A percentile compares a stretch with the other conserved stretches of the same genome.
Conservation (phyloP, 1,139 yeast genomes). For the Candida pseudoviswanathii region DNA sequence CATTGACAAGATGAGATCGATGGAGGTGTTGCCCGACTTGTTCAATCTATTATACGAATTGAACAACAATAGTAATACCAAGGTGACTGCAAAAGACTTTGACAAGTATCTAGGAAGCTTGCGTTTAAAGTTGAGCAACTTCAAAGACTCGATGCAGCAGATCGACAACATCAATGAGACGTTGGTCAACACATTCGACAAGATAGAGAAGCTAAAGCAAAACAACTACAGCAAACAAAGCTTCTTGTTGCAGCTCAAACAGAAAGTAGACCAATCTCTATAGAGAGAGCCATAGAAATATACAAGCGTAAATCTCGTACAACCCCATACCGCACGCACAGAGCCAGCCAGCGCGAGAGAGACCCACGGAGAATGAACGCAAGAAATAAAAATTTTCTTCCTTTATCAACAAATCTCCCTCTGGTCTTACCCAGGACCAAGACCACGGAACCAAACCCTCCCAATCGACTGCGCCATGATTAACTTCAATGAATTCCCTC, state of each 20-base stretch:
- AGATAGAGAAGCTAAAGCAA: conserved; percentile 27
- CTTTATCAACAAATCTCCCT: not conserved
- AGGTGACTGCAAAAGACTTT: conserved; percentile 45
- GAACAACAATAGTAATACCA: conserved; percentile 26
- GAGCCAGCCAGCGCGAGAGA: not conserved
- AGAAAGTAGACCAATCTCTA: conserved; percentile 14
- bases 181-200: conserved; percentile 28
- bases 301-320: no score
- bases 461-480: conserved; percentile 1
- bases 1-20: conserved; percentile 28
- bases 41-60: conserved; percentile 39
- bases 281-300: no score
- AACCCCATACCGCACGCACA: no score
- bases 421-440: not conserved
- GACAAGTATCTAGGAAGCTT: conserved; percentile 47
- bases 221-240: conserved; percentile 30
- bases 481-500: conserved; percentile 6
- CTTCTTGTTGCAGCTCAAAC: conserved; percentile 25
- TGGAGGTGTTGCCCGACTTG: conserved; percentile 43
- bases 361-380: no score
- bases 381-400: not conserved
- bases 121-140: conserved; percentile 36
- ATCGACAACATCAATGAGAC: conserved; percentile 45
- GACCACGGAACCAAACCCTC: not conserved
- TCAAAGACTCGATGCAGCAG: conserved; percentile 34